Evolutionary conservation across 2,329 filamentous ascomycete genomes (phyloP), one percentile per base, ranked within the genome.

Genomic region (Ceratocystis destructans): DNA sequence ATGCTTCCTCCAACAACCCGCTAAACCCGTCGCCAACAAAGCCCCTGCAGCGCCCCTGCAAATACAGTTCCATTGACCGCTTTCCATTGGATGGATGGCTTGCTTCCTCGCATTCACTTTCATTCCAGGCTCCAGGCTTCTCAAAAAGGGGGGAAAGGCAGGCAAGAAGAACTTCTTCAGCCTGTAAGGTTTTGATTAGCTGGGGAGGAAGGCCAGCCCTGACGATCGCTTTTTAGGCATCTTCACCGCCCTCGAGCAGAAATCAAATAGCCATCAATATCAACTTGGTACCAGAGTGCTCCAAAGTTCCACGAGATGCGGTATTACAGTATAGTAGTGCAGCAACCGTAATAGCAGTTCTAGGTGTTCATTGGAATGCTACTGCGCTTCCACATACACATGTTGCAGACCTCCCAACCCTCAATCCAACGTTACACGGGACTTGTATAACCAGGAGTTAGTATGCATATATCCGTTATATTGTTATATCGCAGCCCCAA

Each of bases 401-500:
- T 53, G 48, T 7, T 17, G 48, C 22, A 12, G 20, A 20, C 48
- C n/a, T 50, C 25, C 15, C 15, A 17, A 33, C 12, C 31, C 28
- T 57, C n/a, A 12, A 50, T 28, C 48, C 15, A 15, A 59, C 17
- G 55, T 59, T 59, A 59, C 55, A 59, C 55, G 33, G n/a, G 12
- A 7, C 12, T 37, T 59, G 55, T 59, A 37, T 31, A 20, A 37
- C 25, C 10, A 41, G 12, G 7, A 3, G 33, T 8, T 63, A 15
- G 17, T 64, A 57, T 64, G 62, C 46, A 57, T 45, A 7, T 62
- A 45, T 15, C 33, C 20, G 10, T 12, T 62, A 25, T 62, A 62
- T 44, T 5, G 41, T 12, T 45, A 33, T 61, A 64, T 50, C 55
- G 55, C 53, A 45, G 10, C 44, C 7, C 41, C 33, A 25, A 33